Percentiles rank a stretch among this genome's conserved stretches.
phyloP scores from a whole-genome alignment of 345 rosid species.

The Mallotus nudiflorus region DNA sequence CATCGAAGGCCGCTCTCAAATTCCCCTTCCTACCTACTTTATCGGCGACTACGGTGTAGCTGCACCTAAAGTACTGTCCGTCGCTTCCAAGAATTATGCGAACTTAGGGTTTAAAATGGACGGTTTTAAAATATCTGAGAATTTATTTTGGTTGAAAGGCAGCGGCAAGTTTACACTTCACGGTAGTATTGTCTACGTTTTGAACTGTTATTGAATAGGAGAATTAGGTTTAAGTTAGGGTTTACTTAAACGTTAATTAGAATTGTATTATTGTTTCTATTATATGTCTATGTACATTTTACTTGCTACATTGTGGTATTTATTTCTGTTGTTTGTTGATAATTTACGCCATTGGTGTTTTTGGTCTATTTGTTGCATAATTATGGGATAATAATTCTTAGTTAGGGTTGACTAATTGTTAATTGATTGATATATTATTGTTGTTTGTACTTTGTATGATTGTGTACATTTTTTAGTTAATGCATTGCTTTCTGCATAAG shows the following conservation, averaged over 20 bases:
- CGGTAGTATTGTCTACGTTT: slow-evolving; percentile 31
- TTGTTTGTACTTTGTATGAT: not conserved
- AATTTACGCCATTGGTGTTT: no score
- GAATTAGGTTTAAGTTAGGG: no score
- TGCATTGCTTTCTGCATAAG: not conserved
- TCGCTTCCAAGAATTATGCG: slow-evolving; percentile 48
- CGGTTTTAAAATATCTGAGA: slow-evolving; percentile 57
- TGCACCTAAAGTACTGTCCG: slow-evolving; percentile 54
- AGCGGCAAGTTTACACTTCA: slow-evolving; percentile 82
- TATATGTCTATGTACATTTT: no score
- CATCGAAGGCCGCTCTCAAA: slow-evolving; percentile 56
- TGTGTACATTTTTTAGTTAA: no score
- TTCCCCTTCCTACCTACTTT: slow-evolving; percentile 86
- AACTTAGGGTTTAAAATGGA: slow-evolving; percentile 88
- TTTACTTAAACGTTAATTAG: no score
- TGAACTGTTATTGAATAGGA: no score
- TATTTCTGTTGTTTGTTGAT: no score
- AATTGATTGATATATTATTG: not conserved
- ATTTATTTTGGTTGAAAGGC: slow-evolving; percentile 83
- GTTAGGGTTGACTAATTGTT: not conserved
- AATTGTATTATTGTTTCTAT: no score
- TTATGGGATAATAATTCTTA: not conserved
- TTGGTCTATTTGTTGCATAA: no score
- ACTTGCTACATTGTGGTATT: no score
- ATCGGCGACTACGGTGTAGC: slow-evolving; percentile 82